Evolutionary conservation across 1,284 basidiomycete species (phyloP).

Genomic region (Melampsora americana): DNA sequence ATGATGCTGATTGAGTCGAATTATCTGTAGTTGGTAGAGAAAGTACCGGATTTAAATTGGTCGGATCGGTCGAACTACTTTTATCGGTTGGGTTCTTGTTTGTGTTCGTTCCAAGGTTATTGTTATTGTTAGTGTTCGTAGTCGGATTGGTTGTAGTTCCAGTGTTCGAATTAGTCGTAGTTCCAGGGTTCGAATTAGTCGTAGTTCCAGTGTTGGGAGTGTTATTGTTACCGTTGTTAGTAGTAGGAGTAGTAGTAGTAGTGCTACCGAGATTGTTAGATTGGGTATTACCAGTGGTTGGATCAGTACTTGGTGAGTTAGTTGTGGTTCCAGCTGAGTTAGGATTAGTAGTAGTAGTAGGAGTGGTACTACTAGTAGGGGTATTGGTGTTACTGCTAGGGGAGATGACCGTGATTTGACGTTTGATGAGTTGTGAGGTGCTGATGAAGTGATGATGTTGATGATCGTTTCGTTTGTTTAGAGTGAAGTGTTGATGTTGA

Average conservation of each 20-base stretch:
- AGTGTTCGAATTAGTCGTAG: neutral
- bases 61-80: neutral
- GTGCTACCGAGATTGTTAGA: no score
- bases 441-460: neutral
- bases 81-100: neutral
- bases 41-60: neutral
- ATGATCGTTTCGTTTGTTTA: neutral
- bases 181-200: neutral
- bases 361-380: neutral
- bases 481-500: neutral
- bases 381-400: neutral
- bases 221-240: neutral
- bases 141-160: neutral
- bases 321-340: no score
- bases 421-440: neutral
- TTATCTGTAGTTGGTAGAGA: neutral
- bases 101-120: neutral
- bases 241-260: neutral
- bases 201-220: neutral
- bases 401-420: constrained; percentile 2
- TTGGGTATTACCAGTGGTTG: no score
- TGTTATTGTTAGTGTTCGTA: neutral
- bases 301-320: no score
- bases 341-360: neutral
- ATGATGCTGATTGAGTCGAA: no score